Conservation (phyloP, 2,329 filamentous ascomycete species). For the Cephalotrichum gorgonifer region DNA sequence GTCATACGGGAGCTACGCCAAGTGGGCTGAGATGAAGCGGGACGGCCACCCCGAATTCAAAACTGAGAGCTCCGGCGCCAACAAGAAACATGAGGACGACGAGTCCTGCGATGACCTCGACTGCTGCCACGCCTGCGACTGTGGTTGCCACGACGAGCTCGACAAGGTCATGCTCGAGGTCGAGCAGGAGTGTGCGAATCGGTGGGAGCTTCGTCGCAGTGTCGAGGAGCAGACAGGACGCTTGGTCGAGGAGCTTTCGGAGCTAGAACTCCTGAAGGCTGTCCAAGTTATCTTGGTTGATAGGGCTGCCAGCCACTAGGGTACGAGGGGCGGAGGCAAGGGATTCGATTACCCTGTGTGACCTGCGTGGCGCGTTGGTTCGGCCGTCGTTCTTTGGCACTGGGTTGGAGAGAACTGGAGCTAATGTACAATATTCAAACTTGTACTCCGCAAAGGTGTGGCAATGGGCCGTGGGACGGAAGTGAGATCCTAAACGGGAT, state of each 20-base stretch:
- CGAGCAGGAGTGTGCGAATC: neutral
- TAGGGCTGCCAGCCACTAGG: no score
- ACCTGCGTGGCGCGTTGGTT: no score
- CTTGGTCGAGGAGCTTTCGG: neutral
- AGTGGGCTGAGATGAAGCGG: neutral
- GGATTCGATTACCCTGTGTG: no score
- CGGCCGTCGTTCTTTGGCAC: no score
- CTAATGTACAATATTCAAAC: no score
- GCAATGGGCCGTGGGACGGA: no score
- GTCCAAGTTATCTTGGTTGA: neutral
- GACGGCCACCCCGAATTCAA: neutral
- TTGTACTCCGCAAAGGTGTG: no score
- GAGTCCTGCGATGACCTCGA: no score
- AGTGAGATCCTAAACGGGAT: no score
- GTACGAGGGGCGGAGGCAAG: no score
- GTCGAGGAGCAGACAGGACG: neutral
- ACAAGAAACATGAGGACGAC: neutral
- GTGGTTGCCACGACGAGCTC: neutral
- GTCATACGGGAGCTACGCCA: neutral
- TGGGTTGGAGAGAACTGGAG: no score
- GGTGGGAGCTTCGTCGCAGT: neutral
- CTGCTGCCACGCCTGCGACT: neutral
- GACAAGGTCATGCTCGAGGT: neutral
- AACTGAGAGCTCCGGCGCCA: neutral
- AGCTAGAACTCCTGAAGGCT: neutral